These are phyloP conservation scores for Dichomitus squalens DNA, from an alignment of 1,284 basidiomycete species.

Conservation along the genomic window DNA sequence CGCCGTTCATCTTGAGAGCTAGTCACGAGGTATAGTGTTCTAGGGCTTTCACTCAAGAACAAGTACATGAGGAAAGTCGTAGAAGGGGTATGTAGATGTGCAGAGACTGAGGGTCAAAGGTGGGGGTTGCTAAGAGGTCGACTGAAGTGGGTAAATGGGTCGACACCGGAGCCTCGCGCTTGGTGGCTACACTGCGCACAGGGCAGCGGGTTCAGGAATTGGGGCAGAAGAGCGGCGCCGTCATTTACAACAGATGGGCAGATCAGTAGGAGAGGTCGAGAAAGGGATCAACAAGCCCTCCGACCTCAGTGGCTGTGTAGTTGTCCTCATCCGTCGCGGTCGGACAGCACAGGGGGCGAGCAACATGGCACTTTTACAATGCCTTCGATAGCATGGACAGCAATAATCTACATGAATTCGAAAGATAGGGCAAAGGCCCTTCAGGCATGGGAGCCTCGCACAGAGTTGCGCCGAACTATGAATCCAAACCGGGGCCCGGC, in stretches of 20 bases:
- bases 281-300: neutral
- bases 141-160: neutral
- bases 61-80: conserved; percentile 55
- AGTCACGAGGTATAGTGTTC: conserved; percentile 73
- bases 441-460: neutral
- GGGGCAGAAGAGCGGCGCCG: neutral
- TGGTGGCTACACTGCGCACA: neutral
- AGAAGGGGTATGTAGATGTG: neutral
- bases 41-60: conserved; percentile 65
- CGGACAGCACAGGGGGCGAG: neutral
- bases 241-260: neutral
- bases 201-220: neutral
- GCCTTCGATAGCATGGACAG: neutral
- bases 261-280: neutral
- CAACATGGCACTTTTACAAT: neutral
- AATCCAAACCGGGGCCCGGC: neutral
- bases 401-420: conserved; percentile 2
- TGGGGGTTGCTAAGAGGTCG: neutral
- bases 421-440: neutral
- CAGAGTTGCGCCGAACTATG: neutral
- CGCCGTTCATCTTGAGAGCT: conserved; percentile 62
- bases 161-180: neutral
- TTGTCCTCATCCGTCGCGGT: neutral
- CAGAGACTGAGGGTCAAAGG: neutral
- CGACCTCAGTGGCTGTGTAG: conserved; percentile 4